Base-by-base conservation (phyloP, 2,329 filamentous ascomycete species). In the Verticillium dahliae region DNA sequence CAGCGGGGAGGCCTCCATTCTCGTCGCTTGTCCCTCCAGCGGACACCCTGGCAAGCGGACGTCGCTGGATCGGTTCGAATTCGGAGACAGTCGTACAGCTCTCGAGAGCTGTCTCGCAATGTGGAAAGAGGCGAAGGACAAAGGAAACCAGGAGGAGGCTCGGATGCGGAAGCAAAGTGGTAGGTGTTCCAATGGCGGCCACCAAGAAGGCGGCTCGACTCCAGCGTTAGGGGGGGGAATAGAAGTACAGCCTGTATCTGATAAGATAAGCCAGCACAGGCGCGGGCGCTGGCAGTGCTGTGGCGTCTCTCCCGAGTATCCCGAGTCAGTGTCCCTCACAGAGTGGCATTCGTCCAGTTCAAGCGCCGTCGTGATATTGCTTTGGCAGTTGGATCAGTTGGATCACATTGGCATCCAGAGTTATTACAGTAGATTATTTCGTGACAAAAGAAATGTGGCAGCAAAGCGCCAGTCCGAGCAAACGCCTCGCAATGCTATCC, bases 1-100 rank as follows among this genome's bases (percentile, higher is more conserved):
- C 73, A 99, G 85, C 66, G 95, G 95, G 73, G 94, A 98, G 69
- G 88, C 84, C 80, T 96, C 91, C 91, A 96, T 96, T 31, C 27
- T 50, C 45, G 45, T 50, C 27, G 27, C 45, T 50, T 9, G 45
- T 18, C 45, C 45, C 22, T 50, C n/a, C n/a, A 22, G 39, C 13
- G 39, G 11, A 27, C 55, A 56, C 14, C 55, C 55, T 11, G 11
- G 50, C 9, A 54, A 54, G 50, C 35, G 35, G 35, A n/a, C 7
- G 45, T 10, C 22, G n/a, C 45, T 50, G 45, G 9, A 22, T 50
- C 45, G 45, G 18, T 9, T 50, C 18, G 45, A 27, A 18, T 7
- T 22, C n/a, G 45, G 45, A 10, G 45, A 5, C n/a, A n/a, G 45
- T 10, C n/a, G n/a, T n/a, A 18, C 4, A 50, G 45, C 10, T 22